Conservation (phyloP, 306 rosid genomes). For the Quercus parvula region DNA sequence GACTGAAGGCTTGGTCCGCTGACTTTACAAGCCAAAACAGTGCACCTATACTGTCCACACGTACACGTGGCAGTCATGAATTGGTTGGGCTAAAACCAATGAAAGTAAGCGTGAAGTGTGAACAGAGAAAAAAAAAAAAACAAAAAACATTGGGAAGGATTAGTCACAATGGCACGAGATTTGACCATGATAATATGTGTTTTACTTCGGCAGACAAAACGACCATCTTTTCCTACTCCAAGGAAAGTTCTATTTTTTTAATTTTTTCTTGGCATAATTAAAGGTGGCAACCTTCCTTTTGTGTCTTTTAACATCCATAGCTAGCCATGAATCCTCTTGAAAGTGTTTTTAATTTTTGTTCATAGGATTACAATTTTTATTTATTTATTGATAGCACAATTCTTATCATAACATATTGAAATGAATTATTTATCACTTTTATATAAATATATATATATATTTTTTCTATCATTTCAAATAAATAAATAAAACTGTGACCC, state of each 20-base stretch:
- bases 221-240: constrained; percentile 49
- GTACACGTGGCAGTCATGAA: constrained; percentile 8
- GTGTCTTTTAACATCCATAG: constrained; percentile 26
- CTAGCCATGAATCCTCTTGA: not conserved
- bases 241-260: constrained; percentile 33
- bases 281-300: constrained; percentile 30
- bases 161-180: constrained; percentile 38
- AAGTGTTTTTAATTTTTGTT: not conserved
- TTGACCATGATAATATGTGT: constrained; percentile 44
- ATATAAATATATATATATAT: no score
- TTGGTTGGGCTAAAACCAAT: not conserved
- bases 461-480: no score
- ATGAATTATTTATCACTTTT: no score
- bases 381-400: no score
- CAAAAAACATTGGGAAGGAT: not conserved
- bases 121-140: not conserved
- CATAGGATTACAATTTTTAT: not conserved
- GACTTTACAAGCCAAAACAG: constrained; percentile 27
- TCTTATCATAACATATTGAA: no score
- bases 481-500: no score
- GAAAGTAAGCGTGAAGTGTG: not conserved
- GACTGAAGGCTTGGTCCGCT: constrained; percentile 33
- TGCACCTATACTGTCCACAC: constrained; percentile 18
- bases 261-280: not conserved
- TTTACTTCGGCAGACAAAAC: constrained; percentile 50